Conservation (phyloP, 1,284 basidiomycete species). For the Wallemia hederae region DNA sequence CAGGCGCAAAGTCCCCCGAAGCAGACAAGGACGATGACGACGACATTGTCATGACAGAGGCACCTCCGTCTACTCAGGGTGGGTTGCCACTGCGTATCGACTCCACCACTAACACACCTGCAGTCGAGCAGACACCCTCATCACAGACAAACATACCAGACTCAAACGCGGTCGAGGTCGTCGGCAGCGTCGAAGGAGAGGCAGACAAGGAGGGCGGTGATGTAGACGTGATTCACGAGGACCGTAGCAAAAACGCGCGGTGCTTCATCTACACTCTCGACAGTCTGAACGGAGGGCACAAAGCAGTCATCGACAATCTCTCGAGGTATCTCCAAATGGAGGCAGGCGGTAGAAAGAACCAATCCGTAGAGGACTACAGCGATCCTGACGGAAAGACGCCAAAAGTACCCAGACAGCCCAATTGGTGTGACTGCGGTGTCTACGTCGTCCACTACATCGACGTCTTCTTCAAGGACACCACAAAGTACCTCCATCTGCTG, state of each 20-base stretch:
- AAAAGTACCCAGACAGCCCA: constrained; percentile 47
- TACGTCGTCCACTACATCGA: constrained; percentile 53
- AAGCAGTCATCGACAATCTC: constrained; percentile 30
- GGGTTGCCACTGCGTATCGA: neutral
- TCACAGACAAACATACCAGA: neutral
- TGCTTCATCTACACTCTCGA: constrained; percentile 52
- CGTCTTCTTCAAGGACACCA: constrained; percentile 32
- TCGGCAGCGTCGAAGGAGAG: neutral
- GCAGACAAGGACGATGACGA: neutral
- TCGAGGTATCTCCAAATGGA: constrained; percentile 42
- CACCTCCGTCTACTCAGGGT: neutral
- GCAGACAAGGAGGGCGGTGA: neutral
- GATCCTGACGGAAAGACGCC: constrained; percentile 18
- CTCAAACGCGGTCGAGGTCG: neutral
- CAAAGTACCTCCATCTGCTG: constrained; percentile 21
- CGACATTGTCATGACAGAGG: neutral
- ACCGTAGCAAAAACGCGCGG: neutral
- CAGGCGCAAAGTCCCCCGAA: neutral
- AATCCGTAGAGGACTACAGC: constrained; percentile 18
- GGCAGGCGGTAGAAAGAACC: constrained; percentile 40
- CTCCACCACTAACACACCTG: neutral
- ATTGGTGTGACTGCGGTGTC: constrained; percentile 58
- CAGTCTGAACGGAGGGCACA: constrained; percentile 44
- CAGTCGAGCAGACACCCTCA: neutral
- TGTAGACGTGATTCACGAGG: neutral